These are phyloP conservation scores for Phytopythium oedochilum DNA, from an alignment of 352 stramenopile genomes.

Conservation along the genomic window DNA sequence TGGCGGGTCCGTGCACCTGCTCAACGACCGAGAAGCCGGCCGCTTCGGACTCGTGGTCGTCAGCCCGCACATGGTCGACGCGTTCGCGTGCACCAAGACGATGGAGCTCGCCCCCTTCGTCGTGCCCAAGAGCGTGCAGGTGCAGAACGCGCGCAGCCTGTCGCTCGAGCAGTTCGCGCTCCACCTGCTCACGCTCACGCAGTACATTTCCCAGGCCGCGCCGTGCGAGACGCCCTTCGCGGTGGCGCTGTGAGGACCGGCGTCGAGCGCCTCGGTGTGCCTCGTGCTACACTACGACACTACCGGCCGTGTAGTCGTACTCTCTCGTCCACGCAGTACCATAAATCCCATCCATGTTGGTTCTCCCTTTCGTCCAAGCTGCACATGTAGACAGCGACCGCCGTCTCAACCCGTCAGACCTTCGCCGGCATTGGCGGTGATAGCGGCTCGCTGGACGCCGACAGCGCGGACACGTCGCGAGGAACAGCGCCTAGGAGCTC, in stretches of 20 bases:
- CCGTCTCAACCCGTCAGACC: not conserved
- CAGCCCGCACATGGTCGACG: constrained; percentile 52
- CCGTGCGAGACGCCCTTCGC: constrained; percentile 51
- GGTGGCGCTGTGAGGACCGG: constrained; percentile 27
- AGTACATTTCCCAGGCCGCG: constrained; percentile 48
- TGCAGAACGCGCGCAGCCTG: constrained; percentile 43
- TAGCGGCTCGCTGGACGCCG: not conserved
- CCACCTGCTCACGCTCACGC: constrained; percentile 44
- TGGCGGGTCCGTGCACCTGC: constrained; percentile 31
- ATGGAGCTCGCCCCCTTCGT: constrained; percentile 54
- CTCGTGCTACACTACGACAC: not conserved
- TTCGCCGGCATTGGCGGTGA: not conserved
- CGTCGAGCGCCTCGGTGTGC: not conserved
- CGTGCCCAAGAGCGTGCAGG: constrained; percentile 52
- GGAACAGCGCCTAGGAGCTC: not conserved
- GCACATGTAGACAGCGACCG: too few species aligned
- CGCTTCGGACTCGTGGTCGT: constrained; percentile 59
- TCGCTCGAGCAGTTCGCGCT: constrained; percentile 49
- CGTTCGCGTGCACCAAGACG: constrained; percentile 40
- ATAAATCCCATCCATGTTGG: not conserved
- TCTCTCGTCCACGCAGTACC: not conserved
- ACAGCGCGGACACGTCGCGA: not conserved
- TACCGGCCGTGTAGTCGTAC: not conserved
- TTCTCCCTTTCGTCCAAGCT: not conserved
- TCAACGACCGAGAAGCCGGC: constrained; percentile 28